These are phyloP conservation scores for Albizia julibrissin DNA, from an alignment of 306 rosid genomes.

Conservation along the genomic window DNA sequence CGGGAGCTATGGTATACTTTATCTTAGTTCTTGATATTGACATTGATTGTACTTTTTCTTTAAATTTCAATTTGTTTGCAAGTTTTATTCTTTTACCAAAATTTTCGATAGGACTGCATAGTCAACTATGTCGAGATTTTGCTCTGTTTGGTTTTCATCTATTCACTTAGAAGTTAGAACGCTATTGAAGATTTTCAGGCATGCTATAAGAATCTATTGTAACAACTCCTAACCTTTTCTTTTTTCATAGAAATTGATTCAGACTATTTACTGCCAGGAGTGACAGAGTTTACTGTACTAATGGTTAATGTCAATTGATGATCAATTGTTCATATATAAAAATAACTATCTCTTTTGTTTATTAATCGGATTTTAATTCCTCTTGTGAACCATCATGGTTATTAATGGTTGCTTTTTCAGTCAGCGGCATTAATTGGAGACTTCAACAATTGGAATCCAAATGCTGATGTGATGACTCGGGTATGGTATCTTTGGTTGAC, in stretches of 20 bases:
- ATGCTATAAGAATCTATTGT: not conserved
- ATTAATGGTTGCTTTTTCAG: constrained; percentile 44
- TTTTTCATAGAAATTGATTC: not conserved
- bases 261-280: not conserved
- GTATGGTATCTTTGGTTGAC: constrained; percentile 41
- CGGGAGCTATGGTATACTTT: constrained; percentile 82
- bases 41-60: not conserved
- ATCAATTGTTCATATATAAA: not conserved
- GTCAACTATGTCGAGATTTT: not conserved
- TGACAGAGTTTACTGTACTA: not conserved
- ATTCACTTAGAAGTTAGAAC: not conserved
- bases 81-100: not conserved
- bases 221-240: not conserved
- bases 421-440: constrained; percentile 79
- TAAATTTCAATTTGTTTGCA: constrained; percentile 9
- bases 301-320: not conserved
- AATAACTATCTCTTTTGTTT: constrained; percentile 3
- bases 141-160: not conserved
- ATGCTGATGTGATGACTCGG: constrained; percentile 67
- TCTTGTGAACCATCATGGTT: not conserved
- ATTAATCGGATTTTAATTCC: not conserved
- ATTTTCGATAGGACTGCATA: not conserved
- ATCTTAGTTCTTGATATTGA: constrained; percentile 26
- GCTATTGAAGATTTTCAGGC: not conserved
- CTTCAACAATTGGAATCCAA: constrained; percentile 80